phyloP scores from a whole-genome alignment of 2,329 filamentous ascomycete genomes.

The Erysiphe pulchra region DNA sequence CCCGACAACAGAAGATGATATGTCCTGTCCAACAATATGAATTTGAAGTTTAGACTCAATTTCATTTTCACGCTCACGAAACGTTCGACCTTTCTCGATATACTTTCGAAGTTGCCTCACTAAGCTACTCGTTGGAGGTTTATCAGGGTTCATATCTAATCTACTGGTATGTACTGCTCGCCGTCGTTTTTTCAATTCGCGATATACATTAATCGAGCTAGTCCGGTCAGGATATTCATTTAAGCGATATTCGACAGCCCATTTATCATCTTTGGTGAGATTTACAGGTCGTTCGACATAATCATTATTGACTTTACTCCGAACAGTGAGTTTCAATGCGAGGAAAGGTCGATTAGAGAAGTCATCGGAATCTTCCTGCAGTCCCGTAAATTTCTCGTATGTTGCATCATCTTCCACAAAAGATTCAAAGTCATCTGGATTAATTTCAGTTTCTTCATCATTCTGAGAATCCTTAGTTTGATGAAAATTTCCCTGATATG shows the following conservation, averaged over 20 bases:
- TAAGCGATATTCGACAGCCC: constrained; percentile 59
- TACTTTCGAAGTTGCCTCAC: constrained; percentile 17
- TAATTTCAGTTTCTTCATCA: constrained; percentile 1
- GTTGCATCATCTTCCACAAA: background rate
- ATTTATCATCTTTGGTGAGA: constrained; percentile 22
- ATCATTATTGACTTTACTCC: constrained; percentile 43
- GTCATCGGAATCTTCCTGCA: background rate
- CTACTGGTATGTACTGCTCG: constrained; percentile 17
- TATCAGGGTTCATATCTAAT: constrained; percentile 3
- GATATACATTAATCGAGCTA: constrained; percentile 25
- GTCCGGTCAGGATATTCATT: constrained; percentile 26
- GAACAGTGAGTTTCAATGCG: constrained; percentile 39
- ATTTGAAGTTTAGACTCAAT: constrained; percentile 20
- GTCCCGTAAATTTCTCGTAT: background rate
- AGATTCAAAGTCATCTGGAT: background rate
- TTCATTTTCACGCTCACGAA: constrained; percentile 27
- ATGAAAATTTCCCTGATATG: background rate
- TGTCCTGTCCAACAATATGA: no score
- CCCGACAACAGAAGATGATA: no score
- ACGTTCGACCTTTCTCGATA: constrained; percentile 29
- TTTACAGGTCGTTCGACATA: constrained; percentile 33
- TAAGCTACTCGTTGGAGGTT: constrained; percentile 8
- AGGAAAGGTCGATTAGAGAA: constrained; percentile 2
- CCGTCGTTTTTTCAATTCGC: constrained; percentile 28
- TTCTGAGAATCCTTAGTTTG: background rate